A percentile compares a stretch with the other conserved stretches of the same genome.
Evolutionary conservation across 192 early-diverging fungal species (phyloP).

Genomic region (Phlyctochytrium arcticum): DNA sequence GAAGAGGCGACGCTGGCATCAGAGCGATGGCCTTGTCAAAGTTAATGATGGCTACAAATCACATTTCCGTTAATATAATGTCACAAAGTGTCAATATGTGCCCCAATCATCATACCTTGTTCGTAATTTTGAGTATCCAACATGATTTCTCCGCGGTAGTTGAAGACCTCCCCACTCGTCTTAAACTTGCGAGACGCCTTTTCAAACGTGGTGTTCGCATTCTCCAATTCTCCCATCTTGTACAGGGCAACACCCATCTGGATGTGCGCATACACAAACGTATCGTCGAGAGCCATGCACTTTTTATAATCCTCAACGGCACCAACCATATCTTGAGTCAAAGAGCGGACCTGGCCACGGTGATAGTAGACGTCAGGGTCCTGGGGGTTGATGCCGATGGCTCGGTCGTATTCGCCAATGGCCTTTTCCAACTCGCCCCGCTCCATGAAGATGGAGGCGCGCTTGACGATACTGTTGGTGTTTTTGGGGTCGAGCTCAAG

Average conservation of each 20-base stretch:
- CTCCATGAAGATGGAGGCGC: conserved; percentile 90
- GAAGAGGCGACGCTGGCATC: conserved; percentile 78
- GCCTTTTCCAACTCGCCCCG: conserved; percentile 62
- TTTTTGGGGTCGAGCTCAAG: conserved; percentile 72
- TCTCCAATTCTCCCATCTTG: conserved; percentile 74
- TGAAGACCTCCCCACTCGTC: conserved; percentile 82
- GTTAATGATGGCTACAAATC: conserved; percentile 67
- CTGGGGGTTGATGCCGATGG: conserved; percentile 59
- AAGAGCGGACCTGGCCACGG: conserved; percentile 72
- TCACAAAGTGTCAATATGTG: neutral
- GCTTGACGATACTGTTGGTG: conserved; percentile 83
- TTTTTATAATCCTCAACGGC: conserved; percentile 84
- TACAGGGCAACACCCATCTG: conserved; percentile 93
- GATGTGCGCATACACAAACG: conserved; percentile 88
- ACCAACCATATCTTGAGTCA: conserved; percentile 72
- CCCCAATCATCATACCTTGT: conserved; percentile 39
- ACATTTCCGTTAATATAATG: neutral
- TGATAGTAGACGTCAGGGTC: conserved; percentile 94
- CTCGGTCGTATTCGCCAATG: conserved; percentile 66
- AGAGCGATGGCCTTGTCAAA: conserved; percentile 89
- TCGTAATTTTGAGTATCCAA: conserved; percentile 78
- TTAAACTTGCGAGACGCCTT: conserved; percentile 75
- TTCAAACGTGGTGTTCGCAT: conserved; percentile 74
- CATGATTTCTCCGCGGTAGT: conserved; percentile 96
- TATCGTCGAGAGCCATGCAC: conserved; percentile 69